Percentiles rank a stretch among this genome's conserved stretches.
phyloP scores from a whole-genome alignment of 1,139 yeast genomes.

The Taphrina confusa region DNA sequence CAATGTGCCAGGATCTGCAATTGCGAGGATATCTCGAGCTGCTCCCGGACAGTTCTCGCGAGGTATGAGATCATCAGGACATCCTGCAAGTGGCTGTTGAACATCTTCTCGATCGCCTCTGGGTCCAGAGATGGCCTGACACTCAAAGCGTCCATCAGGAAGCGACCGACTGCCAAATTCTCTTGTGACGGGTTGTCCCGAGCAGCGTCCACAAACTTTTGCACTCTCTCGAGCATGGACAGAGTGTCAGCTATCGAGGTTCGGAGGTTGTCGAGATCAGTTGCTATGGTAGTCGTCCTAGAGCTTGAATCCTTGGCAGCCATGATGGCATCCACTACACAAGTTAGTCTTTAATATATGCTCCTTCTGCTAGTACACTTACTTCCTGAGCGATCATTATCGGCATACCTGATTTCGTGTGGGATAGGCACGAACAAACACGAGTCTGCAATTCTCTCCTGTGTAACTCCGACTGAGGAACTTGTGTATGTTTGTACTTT shows the following conservation, averaged over 20 bases:
- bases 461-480: conserved; percentile 64
- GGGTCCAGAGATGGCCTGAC: conserved; percentile 64
- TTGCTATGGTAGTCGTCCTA: conserved; percentile 47
- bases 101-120: conserved; percentile 60
- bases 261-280: conserved; percentile 56
- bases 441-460: conserved; percentile 55
- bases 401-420: conserved; percentile 59
- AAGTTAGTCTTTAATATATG: background rate
- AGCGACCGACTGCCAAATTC: conserved; percentile 64
- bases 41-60: conserved; percentile 83
- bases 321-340: conserved; percentile 45
- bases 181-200: conserved; percentile 42
- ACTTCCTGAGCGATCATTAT: conserved; percentile 62
- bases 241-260: conserved; percentile 60
- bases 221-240: conserved; percentile 58
- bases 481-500: conserved; percentile 70
- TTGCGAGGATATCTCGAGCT: conserved; percentile 44
- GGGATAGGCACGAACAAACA: conserved; percentile 80
- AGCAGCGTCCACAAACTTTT: conserved; percentile 53
- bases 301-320: conserved; percentile 46
- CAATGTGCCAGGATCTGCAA: conserved; percentile 26
- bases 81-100: conserved; percentile 77
- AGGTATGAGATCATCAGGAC: conserved; percentile 79
- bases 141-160: conserved; percentile 63
- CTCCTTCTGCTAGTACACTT: conserved; percentile 43